These are phyloP conservation scores for Trichoderma asperelloides DNA, from an alignment of 495 filamentous ascomycete genomes.

Conservation along the genomic window DNA sequence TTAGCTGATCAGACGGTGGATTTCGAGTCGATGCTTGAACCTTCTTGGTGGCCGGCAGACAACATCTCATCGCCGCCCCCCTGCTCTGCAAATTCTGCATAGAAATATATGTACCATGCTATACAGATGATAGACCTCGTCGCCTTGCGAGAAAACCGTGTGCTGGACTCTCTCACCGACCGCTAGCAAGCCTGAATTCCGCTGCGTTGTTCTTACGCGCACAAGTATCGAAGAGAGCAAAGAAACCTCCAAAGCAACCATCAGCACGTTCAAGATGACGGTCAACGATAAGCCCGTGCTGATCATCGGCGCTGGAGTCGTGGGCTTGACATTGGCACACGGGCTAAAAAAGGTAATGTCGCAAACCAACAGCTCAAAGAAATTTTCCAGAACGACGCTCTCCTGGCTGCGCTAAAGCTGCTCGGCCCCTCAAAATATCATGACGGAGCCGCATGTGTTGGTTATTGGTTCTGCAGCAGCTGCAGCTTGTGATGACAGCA, in stretches of 20 bases:
- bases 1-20: too few relatives aligned
- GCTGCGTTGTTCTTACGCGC: too few relatives aligned
- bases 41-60: too few relatives aligned
- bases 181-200: too few relatives aligned
- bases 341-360: constrained; percentile 33
- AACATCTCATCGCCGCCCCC: too few relatives aligned
- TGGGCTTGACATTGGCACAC: constrained; percentile 51
- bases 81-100: too few relatives aligned
- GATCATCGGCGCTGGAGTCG: constrained; percentile 53
- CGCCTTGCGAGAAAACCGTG: too few relatives aligned
- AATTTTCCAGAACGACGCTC: neutral
- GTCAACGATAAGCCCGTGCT: constrained; percentile 28
- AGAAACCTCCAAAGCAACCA: neutral
- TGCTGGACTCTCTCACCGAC: too few relatives aligned
- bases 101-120: too few relatives aligned
- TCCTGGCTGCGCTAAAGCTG: neutral
- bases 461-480: neutral
- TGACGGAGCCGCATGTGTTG: neutral
- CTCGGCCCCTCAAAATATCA: neutral
- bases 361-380: neutral
- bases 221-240: neutral
- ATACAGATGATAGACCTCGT: too few relatives aligned
- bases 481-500: too few relatives aligned
- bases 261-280: neutral
- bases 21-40: too few relatives aligned